Conservation (phyloP, 495 filamentous ascomycete genomes). For the Xylaria telfairii region DNA sequence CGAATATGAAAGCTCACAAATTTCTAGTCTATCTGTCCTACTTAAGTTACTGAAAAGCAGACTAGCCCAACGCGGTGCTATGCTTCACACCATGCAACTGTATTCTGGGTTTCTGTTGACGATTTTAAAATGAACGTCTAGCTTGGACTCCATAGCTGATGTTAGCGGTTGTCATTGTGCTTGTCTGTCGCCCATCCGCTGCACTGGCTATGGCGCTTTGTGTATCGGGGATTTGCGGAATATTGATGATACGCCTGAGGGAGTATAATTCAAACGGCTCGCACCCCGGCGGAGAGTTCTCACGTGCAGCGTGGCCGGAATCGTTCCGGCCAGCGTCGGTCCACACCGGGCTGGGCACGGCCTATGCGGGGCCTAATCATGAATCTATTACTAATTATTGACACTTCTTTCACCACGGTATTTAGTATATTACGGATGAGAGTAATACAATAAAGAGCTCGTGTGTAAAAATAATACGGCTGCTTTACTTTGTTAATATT, state of each 20-base stretch:
- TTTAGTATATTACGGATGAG: conserved; percentile 4
- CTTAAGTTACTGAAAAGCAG: no score
- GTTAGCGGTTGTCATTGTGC: background rate
- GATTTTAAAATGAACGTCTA: background rate
- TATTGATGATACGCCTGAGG: background rate
- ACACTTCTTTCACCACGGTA: conserved; percentile 25
- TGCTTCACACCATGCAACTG: background rate
- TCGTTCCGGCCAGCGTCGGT: conserved; percentile 44
- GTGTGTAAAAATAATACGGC: background rate
- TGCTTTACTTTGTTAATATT: background rate
- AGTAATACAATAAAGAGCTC: background rate
- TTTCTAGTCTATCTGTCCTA: background rate
- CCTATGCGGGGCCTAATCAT: conserved; percentile 20
- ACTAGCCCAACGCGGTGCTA: background rate
- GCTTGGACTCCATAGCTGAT: background rate
- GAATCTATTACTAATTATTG: conserved; percentile 22
- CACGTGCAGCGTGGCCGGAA: conserved; percentile 43
- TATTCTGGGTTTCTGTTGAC: background rate
- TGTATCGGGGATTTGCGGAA: background rate
- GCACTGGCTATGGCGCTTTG: background rate
- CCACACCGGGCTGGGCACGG: conserved; percentile 30
- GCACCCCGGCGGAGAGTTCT: conserved; percentile 16
- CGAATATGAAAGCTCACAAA: background rate
- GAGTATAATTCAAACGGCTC: background rate
- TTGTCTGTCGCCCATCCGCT: background rate